Evolutionary conservation across 1,284 basidiomycete genomes (phyloP).

Genomic region (Melanopsichium pennsylvanicum): DNA sequence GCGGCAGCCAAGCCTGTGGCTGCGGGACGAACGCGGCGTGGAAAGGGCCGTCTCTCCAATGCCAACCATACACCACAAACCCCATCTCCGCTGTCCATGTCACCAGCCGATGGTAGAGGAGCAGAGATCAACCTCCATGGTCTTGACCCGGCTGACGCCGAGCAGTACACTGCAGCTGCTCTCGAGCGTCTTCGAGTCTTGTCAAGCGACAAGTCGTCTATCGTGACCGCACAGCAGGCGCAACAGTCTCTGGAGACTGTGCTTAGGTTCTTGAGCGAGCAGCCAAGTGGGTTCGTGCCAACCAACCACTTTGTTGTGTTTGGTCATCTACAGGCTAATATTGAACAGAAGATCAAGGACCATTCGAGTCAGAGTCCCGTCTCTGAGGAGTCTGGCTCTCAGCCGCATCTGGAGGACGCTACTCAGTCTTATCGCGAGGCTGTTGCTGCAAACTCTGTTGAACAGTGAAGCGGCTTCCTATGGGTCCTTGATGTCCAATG

Average conservation of each 20-base stretch:
- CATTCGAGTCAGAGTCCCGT: neutral
- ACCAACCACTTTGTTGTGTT: slow-evolving; percentile 30
- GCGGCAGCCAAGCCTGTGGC: slow-evolving; percentile 1
- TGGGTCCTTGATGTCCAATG: too few species aligned
- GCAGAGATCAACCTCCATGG: neutral
- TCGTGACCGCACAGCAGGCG: slow-evolving; percentile 36
- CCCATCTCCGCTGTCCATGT: slow-evolving; percentile 32
- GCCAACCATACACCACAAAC: slow-evolving; percentile 35
- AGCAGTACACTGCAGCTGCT: slow-evolving; percentile 16
- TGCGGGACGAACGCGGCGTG: slow-evolving; percentile 25
- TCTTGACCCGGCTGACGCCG: slow-evolving; percentile 5
- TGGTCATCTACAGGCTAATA: slow-evolving; percentile 38
- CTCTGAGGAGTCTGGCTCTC: neutral
- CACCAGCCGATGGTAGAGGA: slow-evolving; percentile 17
- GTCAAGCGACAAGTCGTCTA: slow-evolving; percentile 12
- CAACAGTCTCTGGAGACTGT: slow-evolving; percentile 33
- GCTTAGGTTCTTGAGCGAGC: slow-evolving; percentile 38
- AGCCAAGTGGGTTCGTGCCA: slow-evolving; percentile 37
- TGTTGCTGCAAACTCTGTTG: neutral
- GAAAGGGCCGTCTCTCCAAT: slow-evolving; percentile 23
- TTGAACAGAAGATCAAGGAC: slow-evolving; percentile 37
- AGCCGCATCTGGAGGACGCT: neutral
- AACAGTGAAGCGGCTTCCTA: neutral
- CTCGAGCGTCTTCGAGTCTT: slow-evolving; percentile 16
- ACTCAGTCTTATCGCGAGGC: neutral